phyloP scores from a whole-genome alignment of 2,329 filamentous ascomycete genomes.

The Penicillium oxalicum region DNA sequence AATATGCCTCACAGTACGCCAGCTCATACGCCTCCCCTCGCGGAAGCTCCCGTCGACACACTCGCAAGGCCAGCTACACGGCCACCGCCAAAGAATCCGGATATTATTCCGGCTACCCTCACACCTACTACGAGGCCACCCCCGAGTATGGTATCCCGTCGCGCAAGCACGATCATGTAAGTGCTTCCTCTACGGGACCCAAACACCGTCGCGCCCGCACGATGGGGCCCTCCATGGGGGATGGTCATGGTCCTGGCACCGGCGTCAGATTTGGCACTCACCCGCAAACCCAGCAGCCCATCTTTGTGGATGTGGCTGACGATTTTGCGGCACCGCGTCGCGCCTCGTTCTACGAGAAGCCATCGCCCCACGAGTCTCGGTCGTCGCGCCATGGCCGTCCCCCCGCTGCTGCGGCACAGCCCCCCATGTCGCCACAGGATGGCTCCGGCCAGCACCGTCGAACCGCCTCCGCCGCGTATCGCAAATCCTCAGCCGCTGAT shows the following conservation, averaged over 20 bases:
- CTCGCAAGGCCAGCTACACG: slow-evolving; percentile 53
- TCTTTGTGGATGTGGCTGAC: slow-evolving; percentile 53
- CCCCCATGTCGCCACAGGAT: slow-evolving; percentile 17
- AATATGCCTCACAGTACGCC: slow-evolving; percentile 52
- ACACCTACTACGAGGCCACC: slow-evolving; percentile 43
- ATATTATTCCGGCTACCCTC: slow-evolving; percentile 43
- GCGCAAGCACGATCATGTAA: slow-evolving; percentile 60
- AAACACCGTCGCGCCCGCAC: slow-evolving; percentile 45
- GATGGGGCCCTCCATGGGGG: slow-evolving; percentile 32
- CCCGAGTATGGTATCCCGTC: slow-evolving; percentile 49
- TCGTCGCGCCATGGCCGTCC: slow-evolving; percentile 19
- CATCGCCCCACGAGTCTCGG: slow-evolving; percentile 24
- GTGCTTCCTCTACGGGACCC: slow-evolving; percentile 49
- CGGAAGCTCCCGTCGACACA: slow-evolving; percentile 45
- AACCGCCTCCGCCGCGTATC: slow-evolving; percentile 30
- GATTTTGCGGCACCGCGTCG: slow-evolving; percentile 44
- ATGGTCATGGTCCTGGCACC: slow-evolving; percentile 24
- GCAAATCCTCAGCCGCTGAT: slow-evolving; percentile 44
- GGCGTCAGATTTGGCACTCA: slow-evolving; percentile 17
- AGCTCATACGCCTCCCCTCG: slow-evolving; percentile 44
- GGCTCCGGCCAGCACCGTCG: slow-evolving; percentile 20
- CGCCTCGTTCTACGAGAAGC: slow-evolving; percentile 39
- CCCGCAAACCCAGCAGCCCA: slow-evolving; percentile 40
- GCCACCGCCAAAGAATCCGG: slow-evolving; percentile 40
- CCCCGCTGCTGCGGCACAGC: slow-evolving; percentile 8